Conservation (phyloP, 495 filamentous ascomycete genomes). For the Hypomontagnella monticulosa region DNA sequence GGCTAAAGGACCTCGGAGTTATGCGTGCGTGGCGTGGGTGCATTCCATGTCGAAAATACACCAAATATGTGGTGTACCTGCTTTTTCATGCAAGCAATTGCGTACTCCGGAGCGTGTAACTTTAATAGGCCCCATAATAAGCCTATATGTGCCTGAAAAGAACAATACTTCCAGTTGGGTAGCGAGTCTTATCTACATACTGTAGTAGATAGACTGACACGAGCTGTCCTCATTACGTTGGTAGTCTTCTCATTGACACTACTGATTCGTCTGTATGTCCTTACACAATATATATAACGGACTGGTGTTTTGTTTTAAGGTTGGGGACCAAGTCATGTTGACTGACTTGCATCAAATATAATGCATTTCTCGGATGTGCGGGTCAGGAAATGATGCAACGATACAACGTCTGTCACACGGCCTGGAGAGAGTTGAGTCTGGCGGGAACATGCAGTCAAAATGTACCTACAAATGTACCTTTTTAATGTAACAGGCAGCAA, state of each 20-base stretch:
- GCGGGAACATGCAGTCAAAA: constrained; percentile 24
- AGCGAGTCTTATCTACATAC: too few relatives aligned
- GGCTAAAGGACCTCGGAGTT: background rate
- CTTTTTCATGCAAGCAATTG: constrained; percentile 28
- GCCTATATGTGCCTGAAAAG: too few relatives aligned
- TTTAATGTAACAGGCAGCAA: background rate
- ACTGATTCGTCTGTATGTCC: background rate
- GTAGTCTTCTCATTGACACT: background rate
- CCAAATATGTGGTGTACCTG: constrained; percentile 28
- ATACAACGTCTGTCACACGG: constrained; percentile 21
- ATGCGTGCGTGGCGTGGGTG: constrained; percentile 3
- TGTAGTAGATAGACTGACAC: too few relatives aligned
- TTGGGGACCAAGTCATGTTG: background rate
- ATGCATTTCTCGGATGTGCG: constrained; percentile 8
- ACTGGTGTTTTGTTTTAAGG: background rate
- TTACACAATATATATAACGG: background rate
- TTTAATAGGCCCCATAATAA: too few relatives aligned
- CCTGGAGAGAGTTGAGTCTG: constrained; percentile 6
- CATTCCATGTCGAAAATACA: constrained; percentile 18
- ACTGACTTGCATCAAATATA: background rate
- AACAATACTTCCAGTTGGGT: too few relatives aligned
- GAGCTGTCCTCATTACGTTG: too few relatives aligned
- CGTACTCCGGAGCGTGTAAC: background rate
- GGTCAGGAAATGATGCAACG: constrained; percentile 23
- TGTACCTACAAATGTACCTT: background rate